Percentiles rank a stretch among this genome's conserved stretches.
These are phyloP conservation scores for Hortiboletus campestris DNA, from an alignment of 768 basidiomycete genomes.

Conservation along the genomic window DNA sequence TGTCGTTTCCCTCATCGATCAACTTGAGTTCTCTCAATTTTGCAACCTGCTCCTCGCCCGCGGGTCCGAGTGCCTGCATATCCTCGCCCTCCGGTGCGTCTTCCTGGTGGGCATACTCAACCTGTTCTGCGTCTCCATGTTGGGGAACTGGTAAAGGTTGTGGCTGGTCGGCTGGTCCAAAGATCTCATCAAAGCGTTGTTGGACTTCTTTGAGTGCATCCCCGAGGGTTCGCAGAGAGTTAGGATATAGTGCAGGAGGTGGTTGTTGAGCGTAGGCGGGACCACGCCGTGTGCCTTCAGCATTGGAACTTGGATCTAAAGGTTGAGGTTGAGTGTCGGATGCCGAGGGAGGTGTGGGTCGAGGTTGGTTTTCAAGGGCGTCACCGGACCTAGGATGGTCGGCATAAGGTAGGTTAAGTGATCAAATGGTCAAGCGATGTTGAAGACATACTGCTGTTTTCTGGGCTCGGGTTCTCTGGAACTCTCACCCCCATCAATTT, in stretches of 20 bases:
- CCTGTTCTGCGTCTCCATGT: slow-evolving; percentile 41
- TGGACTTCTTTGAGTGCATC: slow-evolving; percentile 81
- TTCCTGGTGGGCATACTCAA: slow-evolving; percentile 68
- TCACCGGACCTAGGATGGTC: slow-evolving; percentile 11
- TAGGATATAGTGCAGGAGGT: slow-evolving; percentile 34
- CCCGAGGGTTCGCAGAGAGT: slow-evolving; percentile 76
- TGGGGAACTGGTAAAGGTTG: slow-evolving; percentile 36
- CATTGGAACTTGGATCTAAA: slow-evolving; percentile 33
- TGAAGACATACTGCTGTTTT: slow-evolving; percentile 16
- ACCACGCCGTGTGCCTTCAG: slow-evolving; percentile 47
- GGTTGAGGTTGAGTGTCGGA: slow-evolving; percentile 8
- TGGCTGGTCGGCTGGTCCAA: slow-evolving; percentile 40
- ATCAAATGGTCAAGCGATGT: neutral
- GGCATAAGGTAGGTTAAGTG: neutral
- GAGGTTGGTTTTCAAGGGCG: slow-evolving; percentile 7
- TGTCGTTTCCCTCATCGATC: slow-evolving; percentile 55
- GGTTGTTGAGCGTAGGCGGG: slow-evolving; percentile 40
- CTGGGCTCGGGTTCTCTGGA: slow-evolving; percentile 21
- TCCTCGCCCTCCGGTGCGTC: slow-evolving; percentile 64
- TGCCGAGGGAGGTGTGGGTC: neutral
- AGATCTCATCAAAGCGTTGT: slow-evolving; percentile 81
- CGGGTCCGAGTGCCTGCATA: slow-evolving; percentile 88
- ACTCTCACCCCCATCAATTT: slow-evolving; percentile 22
- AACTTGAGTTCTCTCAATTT: slow-evolving; percentile 80
- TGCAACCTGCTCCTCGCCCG: slow-evolving; percentile 79